Evolutionary conservation across 768 basidiomycete genomes (phyloP), one percentile per base, ranked within the genome.

Genomic region (Kwoniella sp.): DNA sequence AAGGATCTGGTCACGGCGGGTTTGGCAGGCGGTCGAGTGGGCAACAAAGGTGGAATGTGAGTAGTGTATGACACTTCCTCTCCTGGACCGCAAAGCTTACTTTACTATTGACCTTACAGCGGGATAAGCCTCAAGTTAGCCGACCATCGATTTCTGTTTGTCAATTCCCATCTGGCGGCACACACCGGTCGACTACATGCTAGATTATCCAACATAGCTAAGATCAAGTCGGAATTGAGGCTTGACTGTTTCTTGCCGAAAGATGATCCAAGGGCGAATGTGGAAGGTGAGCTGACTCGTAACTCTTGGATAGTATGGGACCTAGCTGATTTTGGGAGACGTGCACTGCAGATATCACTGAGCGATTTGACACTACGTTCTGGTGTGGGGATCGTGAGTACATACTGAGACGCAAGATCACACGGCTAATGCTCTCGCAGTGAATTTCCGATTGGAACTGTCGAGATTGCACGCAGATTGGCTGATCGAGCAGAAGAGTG

Each of bases 391-490:
- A 96, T 78, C 85, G 76, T 77, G 72, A 73, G 78, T 78, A 4
- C 0, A 23, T 28, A 34, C 15, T 47, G 8, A 3, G 3, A 47
- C 45, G 26, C 30, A 28, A 30, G 7, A 25, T 34, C 50, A n/a
- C 53, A 28, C 34, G 29, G 45, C 31, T n/a, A 13, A 30, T 2
- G 1, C 20, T 0, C 15, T 54, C 7, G 5, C 53, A 73, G 66
- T 93, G 54, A 97, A 95, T 79, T 96, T 96, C 75, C 86, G 94
- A 34, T 82, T 96, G 55, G 89, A 94, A 69, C 87, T 96, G 51
- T 89, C 93, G 5, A 86, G 94, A 20, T 81, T 94, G 13, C 94
- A 97, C 75, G 93, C 93, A 3, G 94, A 97, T 80, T 96, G 93
- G 93, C 83, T 97, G 2, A 87, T 94, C 65, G 87, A 90, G 26